phyloP scores from a whole-genome alignment of 1,139 yeast genomes.

The Scheffersomyces titani region DNA sequence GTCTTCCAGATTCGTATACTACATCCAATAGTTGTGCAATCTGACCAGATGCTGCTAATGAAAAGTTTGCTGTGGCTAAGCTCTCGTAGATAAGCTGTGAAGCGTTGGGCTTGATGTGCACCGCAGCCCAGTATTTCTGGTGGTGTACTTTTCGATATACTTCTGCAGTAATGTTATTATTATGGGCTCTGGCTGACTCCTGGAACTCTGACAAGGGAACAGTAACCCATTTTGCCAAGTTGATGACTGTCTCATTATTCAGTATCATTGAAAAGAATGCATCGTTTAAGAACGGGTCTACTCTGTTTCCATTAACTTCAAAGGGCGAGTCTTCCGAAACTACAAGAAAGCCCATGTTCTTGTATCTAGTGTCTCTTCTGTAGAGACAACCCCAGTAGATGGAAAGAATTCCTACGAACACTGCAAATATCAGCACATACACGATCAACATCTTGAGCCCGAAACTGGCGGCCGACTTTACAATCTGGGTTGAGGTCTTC shows the following conservation, averaged over 20 bases:
- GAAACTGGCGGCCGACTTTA: background rate
- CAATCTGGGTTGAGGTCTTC: background rate
- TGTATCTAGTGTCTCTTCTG: constrained; percentile 35
- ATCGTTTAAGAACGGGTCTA: constrained; percentile 31
- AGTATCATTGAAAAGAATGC: constrained; percentile 28
- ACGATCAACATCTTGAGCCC: background rate
- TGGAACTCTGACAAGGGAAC: constrained; percentile 27
- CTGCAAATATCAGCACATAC: constrained; percentile 16
- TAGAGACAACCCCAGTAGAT: constrained; percentile 65
- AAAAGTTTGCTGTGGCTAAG: constrained; percentile 21
- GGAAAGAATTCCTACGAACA: constrained; percentile 38
- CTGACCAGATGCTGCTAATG: constrained; percentile 14
- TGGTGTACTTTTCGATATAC: constrained; percentile 41
- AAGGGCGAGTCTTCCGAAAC: constrained; percentile 43
- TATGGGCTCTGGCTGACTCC: constrained; percentile 28
- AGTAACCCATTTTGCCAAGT: constrained; percentile 43
- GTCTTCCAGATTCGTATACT: constrained; percentile 57
- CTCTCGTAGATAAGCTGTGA: constrained; percentile 38
- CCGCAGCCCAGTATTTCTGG: constrained; percentile 55
- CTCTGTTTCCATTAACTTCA: constrained; percentile 17
- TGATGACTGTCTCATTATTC: constrained; percentile 13
- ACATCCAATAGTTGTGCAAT: constrained; percentile 27
- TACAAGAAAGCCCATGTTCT: constrained; percentile 46
- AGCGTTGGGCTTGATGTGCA: constrained; percentile 48
- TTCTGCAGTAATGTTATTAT: constrained; percentile 35